These are phyloP conservation scores for Catunica adiposa DNA, from an alignment of 2,329 filamentous ascomycete genomes.

Conservation along the genomic window DNA sequence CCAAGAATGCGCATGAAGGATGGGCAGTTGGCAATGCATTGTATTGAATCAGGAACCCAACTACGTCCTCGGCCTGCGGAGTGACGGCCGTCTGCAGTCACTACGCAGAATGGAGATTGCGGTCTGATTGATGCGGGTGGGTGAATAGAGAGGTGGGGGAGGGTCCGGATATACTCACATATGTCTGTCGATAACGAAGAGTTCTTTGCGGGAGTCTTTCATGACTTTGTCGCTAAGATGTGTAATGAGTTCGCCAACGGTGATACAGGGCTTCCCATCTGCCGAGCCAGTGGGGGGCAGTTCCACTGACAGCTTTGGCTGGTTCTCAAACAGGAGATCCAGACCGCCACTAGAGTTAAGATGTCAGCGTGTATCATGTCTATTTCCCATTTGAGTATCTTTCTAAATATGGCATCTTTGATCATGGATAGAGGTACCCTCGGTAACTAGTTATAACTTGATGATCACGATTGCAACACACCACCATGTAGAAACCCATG, in stretches of 20 bases:
- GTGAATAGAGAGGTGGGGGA: neutral
- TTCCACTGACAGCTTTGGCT: slow-evolving; percentile 53
- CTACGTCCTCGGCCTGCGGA: neutral
- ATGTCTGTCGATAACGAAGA: slow-evolving; percentile 75
- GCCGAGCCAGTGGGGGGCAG: slow-evolving; percentile 48
- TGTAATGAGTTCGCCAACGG: slow-evolving; percentile 58
- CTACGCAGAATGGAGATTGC: too few relatives aligned
- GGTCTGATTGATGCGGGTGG: neutral
- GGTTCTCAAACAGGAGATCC: slow-evolving; percentile 81
- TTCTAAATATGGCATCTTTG: neutral
- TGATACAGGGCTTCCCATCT: slow-evolving; percentile 32
- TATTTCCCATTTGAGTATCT: neutral
- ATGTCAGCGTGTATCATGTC: neutral
- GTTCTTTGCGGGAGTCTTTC: slow-evolving; percentile 68
- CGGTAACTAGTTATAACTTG: too few relatives aligned
- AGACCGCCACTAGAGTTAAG: slow-evolving; percentile 54
- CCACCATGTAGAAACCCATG: too few relatives aligned
- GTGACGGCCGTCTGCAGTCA: neutral
- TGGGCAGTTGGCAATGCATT: neutral
- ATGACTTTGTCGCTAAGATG: slow-evolving; percentile 70
- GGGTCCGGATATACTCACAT: slow-evolving; percentile 46
- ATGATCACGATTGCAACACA: too few relatives aligned
- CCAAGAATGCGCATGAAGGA: neutral
- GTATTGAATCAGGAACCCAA: too few relatives aligned
- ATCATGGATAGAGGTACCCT: too few relatives aligned